A percentile compares a stretch with the other conserved stretches of the same genome.
Evolutionary conservation across 805 yeast genomes (phyloP).

Genomic region (Cyberlindnera euphorbiiphila): DNA sequence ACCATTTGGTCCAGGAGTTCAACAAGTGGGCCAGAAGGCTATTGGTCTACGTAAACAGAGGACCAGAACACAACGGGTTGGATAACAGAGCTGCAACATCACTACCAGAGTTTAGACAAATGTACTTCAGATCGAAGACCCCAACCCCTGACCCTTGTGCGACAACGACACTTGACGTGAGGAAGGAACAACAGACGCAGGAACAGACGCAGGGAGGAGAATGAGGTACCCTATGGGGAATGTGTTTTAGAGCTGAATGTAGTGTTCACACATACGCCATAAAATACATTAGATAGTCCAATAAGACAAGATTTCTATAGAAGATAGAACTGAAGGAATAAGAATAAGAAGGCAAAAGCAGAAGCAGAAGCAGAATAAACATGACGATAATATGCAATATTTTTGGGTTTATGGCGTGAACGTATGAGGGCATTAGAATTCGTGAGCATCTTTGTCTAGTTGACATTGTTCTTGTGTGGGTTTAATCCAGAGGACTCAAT

Average conservation of each 20-base stretch:
- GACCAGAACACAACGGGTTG: conserved; percentile 48
- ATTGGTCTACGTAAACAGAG: conserved; percentile 72
- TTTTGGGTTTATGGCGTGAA: no score
- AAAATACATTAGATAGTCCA: no score
- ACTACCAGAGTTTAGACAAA: conserved; percentile 27
- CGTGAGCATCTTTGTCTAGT: conserved; percentile 3
- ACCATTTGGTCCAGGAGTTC: conserved; percentile 81
- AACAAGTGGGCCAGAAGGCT: conserved; percentile 91
- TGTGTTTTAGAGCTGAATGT: no score
- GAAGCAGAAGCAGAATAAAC: no score
- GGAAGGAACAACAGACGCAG: no score
- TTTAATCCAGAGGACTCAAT: conserved; percentile 7
- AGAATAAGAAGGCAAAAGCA: no score
- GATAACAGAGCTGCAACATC: conserved; percentile 33
- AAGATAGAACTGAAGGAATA: neutral
- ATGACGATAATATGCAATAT: no score
- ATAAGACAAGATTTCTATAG: no score
- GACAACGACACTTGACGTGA: no score
- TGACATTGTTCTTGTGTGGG: neutral
- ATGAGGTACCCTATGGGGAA: no score
- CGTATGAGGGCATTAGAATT: conserved; percentile 12
- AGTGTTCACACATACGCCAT: no score
- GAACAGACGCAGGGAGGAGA: no score
- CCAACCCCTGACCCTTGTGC: conserved; percentile 13
- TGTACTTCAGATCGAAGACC: conserved; percentile 23